These are phyloP conservation scores for Myxozyma kluyveri DNA, from an alignment of 805 yeast genomes.

Conservation along the genomic window DNA sequence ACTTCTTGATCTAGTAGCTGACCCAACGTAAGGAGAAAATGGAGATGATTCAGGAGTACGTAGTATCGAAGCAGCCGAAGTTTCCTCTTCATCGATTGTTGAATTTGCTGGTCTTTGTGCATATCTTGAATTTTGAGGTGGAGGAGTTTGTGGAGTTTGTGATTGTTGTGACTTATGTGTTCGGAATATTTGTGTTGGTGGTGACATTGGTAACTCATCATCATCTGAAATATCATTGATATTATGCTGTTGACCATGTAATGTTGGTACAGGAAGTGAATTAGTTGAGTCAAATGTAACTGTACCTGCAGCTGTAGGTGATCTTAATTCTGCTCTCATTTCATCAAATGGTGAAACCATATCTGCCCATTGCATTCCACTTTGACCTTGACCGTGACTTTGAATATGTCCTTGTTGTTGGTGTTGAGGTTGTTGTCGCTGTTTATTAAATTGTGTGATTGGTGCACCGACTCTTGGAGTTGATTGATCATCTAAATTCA, in stretches of 20 bases:
- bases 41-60: conserved; percentile 28
- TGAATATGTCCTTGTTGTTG: too few species aligned
- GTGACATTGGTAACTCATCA: conserved; percentile 11
- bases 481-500: conserved; percentile 20
- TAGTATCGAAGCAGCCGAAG: conserved; percentile 10
- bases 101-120: conserved; percentile 25
- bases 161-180: not conserved
- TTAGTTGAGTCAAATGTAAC: conserved; percentile 19
- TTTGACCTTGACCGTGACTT: not conserved
- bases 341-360: conserved; percentile 28
- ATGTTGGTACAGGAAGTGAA: conserved; percentile 10
- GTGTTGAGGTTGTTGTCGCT: not conserved
- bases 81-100: conserved; percentile 19
- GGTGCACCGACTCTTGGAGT: conserved; percentile 9
- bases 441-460: not conserved
- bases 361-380: conserved; percentile 21
- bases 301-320: not conserved
- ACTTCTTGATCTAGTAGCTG: conserved; percentile 1
- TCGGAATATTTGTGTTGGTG: conserved; percentile 1
- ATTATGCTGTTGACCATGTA: not conserved
- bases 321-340: conserved; percentile 14
- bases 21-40: conserved; percentile 27
- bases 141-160: conserved; percentile 1
- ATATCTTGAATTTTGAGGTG: conserved; percentile 6
- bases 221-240: not conserved